Conservation (phyloP, 306 rosid genomes). For the Prunus armeniaca region DNA sequence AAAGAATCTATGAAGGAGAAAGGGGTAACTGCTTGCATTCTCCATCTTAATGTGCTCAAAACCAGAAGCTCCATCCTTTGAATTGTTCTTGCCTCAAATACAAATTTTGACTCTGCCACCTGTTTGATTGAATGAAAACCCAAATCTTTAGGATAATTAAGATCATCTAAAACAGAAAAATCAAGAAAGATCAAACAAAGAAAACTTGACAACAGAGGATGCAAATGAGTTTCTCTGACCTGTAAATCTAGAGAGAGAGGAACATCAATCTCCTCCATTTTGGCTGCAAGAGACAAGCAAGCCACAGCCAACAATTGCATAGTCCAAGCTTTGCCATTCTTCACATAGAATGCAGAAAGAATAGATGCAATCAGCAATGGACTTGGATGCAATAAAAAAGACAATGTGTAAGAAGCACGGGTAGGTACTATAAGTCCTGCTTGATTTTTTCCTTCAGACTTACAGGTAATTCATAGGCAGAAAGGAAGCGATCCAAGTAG, state of each 20-base stretch:
- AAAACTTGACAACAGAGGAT: background rate
- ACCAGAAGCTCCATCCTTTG: constrained; percentile 93
- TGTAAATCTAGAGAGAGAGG: constrained; percentile 76
- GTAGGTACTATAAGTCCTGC: background rate
- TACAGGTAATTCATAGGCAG: constrained; percentile 84
- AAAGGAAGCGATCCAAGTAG: constrained; percentile 93
- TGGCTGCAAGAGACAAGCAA: constrained; percentile 85
- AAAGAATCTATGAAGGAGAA: constrained; percentile 77
- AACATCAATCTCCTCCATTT: constrained; percentile 79
- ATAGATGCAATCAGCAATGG: constrained; percentile 7
- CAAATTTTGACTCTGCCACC: constrained; percentile 74
- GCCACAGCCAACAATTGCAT: constrained; percentile 91
- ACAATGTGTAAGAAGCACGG: background rate
- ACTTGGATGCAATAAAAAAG: constrained; percentile 3
- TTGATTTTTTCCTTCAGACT: constrained; percentile 33
- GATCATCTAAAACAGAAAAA: constrained; percentile 13
- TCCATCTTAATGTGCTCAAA: constrained; percentile 84
- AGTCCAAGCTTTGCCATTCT: constrained; percentile 87
- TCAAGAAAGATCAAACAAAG: background rate
- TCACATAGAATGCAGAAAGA: constrained; percentile 9
- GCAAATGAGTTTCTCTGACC: constrained; percentile 33
- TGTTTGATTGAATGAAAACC: constrained; percentile 14
- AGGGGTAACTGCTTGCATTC: constrained; percentile 89
- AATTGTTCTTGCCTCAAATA: constrained; percentile 88
- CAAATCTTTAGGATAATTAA: background rate